These are phyloP conservation scores for Emydomyces testavorans DNA, from an alignment of 2,329 filamentous ascomycete genomes.

Conservation along the genomic window DNA sequence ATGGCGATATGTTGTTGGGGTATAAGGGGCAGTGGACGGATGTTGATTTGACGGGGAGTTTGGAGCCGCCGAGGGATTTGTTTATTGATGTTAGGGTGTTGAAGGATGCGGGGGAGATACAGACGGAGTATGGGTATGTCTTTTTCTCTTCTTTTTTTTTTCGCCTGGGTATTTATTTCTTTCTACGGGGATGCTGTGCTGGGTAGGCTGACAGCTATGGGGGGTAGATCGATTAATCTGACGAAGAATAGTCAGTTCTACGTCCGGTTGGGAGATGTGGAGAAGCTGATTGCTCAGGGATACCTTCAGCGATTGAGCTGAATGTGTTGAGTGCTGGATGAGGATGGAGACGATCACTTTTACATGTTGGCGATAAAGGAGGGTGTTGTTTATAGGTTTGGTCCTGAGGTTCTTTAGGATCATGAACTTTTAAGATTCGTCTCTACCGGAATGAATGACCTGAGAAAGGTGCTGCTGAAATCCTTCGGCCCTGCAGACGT, in stretches of 20 bases:
- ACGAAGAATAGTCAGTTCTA: conserved; percentile 98
- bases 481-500: no score
- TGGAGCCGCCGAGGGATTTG: conserved; percentile 87
- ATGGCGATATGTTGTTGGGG: conserved; percentile 81
- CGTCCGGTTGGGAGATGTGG: conserved; percentile 88
- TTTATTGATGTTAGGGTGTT: conserved; percentile 95
- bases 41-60: conserved; percentile 82
- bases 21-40: conserved; percentile 99
- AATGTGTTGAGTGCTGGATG: conserved; percentile 24
- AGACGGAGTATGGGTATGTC: conserved; percentile 91
- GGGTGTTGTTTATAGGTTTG: background rate
- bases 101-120: conserved; percentile 95
- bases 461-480: no score
- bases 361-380: background rate
- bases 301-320: conserved; percentile 84
- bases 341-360: background rate
- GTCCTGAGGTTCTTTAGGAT: no score
- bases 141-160: background rate
- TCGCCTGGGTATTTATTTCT: conserved; percentile 16
- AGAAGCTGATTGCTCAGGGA: conserved; percentile 83
- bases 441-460: no score
- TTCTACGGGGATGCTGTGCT: no score
- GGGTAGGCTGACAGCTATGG: no score
- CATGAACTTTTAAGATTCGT: no score
- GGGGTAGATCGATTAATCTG: conserved; percentile 70